These are phyloP conservation scores for Penicillium concentricum DNA, from an alignment of 2,329 filamentous ascomycete species.

Conservation along the genomic window DNA sequence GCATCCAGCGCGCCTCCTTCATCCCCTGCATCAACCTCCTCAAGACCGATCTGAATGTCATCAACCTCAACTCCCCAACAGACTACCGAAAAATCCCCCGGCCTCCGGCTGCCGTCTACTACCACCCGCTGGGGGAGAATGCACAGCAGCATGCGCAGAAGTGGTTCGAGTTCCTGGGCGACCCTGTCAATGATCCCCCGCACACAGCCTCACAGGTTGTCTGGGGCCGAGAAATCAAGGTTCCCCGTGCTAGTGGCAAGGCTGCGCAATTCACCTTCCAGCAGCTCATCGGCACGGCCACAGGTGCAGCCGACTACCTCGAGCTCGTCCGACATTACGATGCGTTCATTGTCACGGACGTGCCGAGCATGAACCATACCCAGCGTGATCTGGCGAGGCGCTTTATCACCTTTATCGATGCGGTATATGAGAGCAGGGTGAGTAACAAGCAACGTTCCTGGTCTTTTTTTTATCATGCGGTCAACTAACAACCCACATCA, in stretches of 20 bases:
- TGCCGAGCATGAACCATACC: constrained; percentile 86
- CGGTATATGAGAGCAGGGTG: constrained; percentile 76
- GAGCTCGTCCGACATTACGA: constrained; percentile 89
- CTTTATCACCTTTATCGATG: constrained; percentile 97
- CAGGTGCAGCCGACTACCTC: constrained; percentile 90
- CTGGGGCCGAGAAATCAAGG: constrained; percentile 87
- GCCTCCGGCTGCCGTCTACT: constrained; percentile 89
- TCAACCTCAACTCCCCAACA: constrained; percentile 91
- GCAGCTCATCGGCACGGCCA: constrained; percentile 84
- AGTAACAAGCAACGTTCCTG: constrained; percentile 15
- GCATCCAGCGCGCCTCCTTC: constrained; percentile 93
- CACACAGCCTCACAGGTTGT: constrained; percentile 78
- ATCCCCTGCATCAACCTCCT: constrained; percentile 92
- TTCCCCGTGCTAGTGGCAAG: constrained; percentile 82
- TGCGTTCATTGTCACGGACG: constrained; percentile 85
- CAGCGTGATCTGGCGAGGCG: constrained; percentile 83
- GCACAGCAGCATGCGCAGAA: constrained; percentile 81
- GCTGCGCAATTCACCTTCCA: constrained; percentile 91
- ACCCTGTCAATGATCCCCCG: constrained; percentile 71
- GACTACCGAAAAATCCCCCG: constrained; percentile 97
- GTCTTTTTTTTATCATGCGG: not conserved
- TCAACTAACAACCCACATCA: not conserved
- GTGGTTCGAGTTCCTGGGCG: constrained; percentile 94
- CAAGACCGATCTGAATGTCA: constrained; percentile 77
- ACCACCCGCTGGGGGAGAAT: constrained; percentile 77